phyloP scores from a whole-genome alignment of 2,329 filamentous ascomycete species.

The Salinomyces thailandicus region DNA sequence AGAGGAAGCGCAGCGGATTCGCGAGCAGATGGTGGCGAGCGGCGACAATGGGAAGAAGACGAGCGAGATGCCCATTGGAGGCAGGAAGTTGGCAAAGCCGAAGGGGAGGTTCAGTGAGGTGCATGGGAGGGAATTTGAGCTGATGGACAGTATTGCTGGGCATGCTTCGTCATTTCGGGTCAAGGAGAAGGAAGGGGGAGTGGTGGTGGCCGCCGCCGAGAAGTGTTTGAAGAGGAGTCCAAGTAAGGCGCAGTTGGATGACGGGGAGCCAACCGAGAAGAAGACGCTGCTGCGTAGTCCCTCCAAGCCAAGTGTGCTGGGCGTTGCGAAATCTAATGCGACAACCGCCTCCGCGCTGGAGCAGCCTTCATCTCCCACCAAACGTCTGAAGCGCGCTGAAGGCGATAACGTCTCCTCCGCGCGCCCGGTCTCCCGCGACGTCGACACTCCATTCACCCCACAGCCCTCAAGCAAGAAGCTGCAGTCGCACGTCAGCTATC shows the following conservation, averaged over 20 bases:
- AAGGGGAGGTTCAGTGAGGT: conserved; percentile 74
- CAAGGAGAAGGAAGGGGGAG: neutral
- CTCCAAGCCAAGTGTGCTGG: conserved; percentile 17
- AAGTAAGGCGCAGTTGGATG: conserved; percentile 55
- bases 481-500: conserved; percentile 37
- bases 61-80: conserved; percentile 24
- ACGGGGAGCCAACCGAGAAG: conserved; percentile 31
- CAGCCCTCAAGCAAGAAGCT: conserved; percentile 31
- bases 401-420: conserved; percentile 59
- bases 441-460: conserved; percentile 38
- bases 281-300: conserved; percentile 22
- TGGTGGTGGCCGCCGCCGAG: conserved; percentile 11
- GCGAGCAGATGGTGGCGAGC: conserved; percentile 54
- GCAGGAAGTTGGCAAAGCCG: conserved; percentile 66
- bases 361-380: conserved; percentile 42
- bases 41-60: conserved; percentile 33
- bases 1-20: conserved; percentile 60
- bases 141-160: conserved; percentile 91
- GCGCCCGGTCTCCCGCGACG: conserved; percentile 45
- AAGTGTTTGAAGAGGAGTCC: conserved; percentile 43
- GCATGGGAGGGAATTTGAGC: conserved; percentile 83
- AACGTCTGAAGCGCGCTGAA: conserved; percentile 49
- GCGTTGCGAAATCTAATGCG: conserved; percentile 15
- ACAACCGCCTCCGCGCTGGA: conserved; percentile 11
- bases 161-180: conserved; percentile 70